Base-by-base conservation (phyloP, 768 basidiomycete species). In the Russula foetens region DNA sequence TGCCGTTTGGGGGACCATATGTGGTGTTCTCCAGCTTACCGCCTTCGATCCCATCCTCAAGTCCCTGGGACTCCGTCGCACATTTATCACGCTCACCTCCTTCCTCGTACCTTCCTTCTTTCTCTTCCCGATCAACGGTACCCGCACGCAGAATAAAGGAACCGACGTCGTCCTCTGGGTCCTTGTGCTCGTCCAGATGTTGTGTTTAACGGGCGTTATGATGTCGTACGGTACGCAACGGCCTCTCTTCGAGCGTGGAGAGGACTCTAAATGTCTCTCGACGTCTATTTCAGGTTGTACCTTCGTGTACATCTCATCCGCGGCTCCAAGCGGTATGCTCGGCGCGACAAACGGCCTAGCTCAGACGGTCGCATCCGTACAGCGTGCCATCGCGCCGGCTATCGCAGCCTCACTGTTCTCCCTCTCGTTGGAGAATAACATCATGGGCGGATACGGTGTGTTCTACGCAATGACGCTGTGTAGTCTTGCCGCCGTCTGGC, bases 311-410 rank as follows among this genome's bases (percentile, higher is more conserved):
- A 53, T 73, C 56, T 69, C 68, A 38, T 59, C 68, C 15, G 62
- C 70, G 1, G 65, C 67, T 1, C 71, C 69, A 1, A 68, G 54
- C 59, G 62, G 38, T 52, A 59, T n/a, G 60, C 78, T 86, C 14
- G 82, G 80, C 1, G 72, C 80, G 4, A 75, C 76, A 12, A 83
- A 81, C 59, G 81, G 82, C 6, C 64, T 83, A 31, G 81, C 76
- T 2, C 82, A 85, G 67, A 79, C 80, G 67, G 67, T 76, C 1
- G 72, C 72, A 2, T 81, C 77, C 1, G 69, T 74, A 5, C 73
- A 76, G 64, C 74, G 83, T 35, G 72, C 80, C 0, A 61, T 84
- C 17, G 80, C 80, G 2, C 83, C 82, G 0, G 72, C 78, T 7
- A 64, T 77, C 19, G 75, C 81, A 1, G 77, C 80, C 1, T 83